phyloP scores from a whole-genome alignment of 768 basidiomycete species.

The Psilocybe cubensis region DNA sequence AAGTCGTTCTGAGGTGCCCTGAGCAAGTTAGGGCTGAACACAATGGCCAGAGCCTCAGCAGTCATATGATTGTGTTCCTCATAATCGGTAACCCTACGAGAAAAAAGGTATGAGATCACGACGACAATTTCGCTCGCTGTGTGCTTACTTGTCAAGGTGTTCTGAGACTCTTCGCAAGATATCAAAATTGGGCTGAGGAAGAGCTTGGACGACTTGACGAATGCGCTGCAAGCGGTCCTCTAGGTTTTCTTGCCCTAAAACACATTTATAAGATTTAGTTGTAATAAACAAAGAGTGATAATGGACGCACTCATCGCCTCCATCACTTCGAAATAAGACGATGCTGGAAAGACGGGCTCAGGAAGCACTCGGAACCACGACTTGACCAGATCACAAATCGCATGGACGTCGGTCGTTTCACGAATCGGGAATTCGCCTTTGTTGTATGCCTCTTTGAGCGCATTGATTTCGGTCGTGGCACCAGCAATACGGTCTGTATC shows the following conservation, averaged over 20 bases:
- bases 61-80: constrained; percentile 93
- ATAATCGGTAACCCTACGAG: constrained; percentile 76
- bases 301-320: constrained; percentile 65
- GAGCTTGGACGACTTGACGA: constrained; percentile 65
- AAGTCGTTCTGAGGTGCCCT: constrained; percentile 82
- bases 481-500: constrained; percentile 80
- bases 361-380: constrained; percentile 86
- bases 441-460: constrained; percentile 77
- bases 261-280: not conserved
- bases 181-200: constrained; percentile 78
- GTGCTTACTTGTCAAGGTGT: constrained; percentile 74
- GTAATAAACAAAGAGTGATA: not conserved
- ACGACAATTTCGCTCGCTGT: not conserved
- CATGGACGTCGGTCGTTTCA: constrained; percentile 72
- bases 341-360: constrained; percentile 75
- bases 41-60: constrained; percentile 81
- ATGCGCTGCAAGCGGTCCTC: constrained; percentile 67
- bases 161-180: constrained; percentile 79
- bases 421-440: constrained; percentile 67
- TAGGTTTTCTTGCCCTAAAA: constrained; percentile 69
- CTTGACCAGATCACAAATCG: constrained; percentile 83
- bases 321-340: constrained; percentile 70
- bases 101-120: not conserved
- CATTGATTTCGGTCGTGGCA: constrained; percentile 68
- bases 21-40: constrained; percentile 82